A percentile compares a stretch with the other conserved stretches of the same genome.
These are phyloP conservation scores for Trametopsis cervina DNA, from an alignment of 768 basidiomycete genomes.

Conservation along the genomic window DNA sequence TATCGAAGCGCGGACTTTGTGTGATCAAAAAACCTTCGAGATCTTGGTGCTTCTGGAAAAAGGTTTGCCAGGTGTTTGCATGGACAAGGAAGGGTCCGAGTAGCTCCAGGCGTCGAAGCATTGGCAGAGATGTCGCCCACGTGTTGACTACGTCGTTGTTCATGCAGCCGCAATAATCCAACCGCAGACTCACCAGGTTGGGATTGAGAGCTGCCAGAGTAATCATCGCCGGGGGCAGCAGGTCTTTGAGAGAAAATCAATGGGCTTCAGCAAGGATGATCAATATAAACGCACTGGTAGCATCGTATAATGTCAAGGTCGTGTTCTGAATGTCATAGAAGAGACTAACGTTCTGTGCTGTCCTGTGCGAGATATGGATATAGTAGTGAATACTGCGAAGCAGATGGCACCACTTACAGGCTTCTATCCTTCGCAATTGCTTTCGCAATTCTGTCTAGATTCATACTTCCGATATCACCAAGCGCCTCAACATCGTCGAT, in stretches of 20 bases:
- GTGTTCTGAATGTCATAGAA: conserved; percentile 76
- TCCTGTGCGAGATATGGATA: conserved; percentile 36
- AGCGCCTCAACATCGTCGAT: conserved; percentile 87
- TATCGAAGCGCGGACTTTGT: conserved; percentile 82
- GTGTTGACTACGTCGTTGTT: conserved; percentile 50
- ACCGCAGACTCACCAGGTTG: conserved; percentile 67
- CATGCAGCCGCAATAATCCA: conserved; percentile 85
- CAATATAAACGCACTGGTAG: conserved; percentile 60
- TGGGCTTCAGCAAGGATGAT: not conserved
- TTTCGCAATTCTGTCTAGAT: conserved; percentile 78
- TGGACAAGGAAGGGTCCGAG: conserved; percentile 86
- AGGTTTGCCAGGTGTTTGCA: conserved; percentile 61
- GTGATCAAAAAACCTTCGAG: conserved; percentile 73
- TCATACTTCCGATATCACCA: conserved; percentile 81
- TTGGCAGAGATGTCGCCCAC: conserved; percentile 57
- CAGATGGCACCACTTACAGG: conserved; percentile 48
- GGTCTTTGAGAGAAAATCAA: conserved; percentile 36
- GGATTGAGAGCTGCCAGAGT: conserved; percentile 79
- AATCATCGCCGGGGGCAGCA: conserved; percentile 58
- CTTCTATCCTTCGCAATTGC: conserved; percentile 75
- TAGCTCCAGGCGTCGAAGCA: conserved; percentile 68
- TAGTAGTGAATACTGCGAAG: conserved; percentile 8
- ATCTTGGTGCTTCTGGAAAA: conserved; percentile 57
- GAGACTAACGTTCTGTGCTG: conserved; percentile 67
- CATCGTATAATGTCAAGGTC: conserved; percentile 75